Conservation (phyloP, 2,329 filamentous ascomycete species). For the Aspergillus viridinutans region DNA sequence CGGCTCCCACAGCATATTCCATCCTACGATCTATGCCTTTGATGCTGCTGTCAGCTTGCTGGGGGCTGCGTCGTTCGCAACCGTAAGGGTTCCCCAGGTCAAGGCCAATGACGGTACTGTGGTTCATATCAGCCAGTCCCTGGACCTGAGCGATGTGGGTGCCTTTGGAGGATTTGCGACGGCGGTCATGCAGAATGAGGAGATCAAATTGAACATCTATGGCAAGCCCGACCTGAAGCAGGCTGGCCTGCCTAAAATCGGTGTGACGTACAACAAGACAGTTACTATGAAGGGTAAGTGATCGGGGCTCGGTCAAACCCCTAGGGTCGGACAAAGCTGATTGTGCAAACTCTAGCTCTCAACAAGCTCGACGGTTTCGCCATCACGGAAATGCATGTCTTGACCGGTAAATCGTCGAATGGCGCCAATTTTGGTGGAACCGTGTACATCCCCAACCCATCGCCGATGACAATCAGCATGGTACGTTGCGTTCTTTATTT, state of each 20-base stretch:
- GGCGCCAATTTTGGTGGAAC: conserved; percentile 53
- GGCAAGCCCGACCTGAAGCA: conserved; percentile 52
- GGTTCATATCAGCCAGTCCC: conserved; percentile 42
- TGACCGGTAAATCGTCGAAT: conserved; percentile 35
- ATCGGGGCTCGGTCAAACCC: background rate
- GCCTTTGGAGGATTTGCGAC: conserved; percentile 50
- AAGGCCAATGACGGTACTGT: conserved; percentile 42
- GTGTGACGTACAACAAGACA: conserved; percentile 53
- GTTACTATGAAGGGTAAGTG: conserved; percentile 53
- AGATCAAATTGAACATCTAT: conserved; percentile 47
- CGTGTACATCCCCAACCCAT: conserved; percentile 57
- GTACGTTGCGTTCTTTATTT: conserved; percentile 19
- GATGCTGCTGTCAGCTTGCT: conserved; percentile 48
- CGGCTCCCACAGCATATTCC: conserved; percentile 47
- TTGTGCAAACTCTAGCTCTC: conserved; percentile 43
- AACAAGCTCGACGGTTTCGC: conserved; percentile 53
- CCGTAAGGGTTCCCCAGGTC: conserved; percentile 43
- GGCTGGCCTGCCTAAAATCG: conserved; percentile 46
- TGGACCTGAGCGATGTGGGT: conserved; percentile 41
- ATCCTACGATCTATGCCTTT: conserved; percentile 54
- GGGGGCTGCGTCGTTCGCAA: conserved; percentile 40
- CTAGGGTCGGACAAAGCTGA: background rate
- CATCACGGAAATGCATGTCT: conserved; percentile 47
- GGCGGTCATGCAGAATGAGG: conserved; percentile 46
- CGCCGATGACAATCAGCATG: conserved; percentile 53